Evolutionary conservation across 257 asterid species (phyloP).

Genomic region (Schizonepeta tenuifolia): DNA sequence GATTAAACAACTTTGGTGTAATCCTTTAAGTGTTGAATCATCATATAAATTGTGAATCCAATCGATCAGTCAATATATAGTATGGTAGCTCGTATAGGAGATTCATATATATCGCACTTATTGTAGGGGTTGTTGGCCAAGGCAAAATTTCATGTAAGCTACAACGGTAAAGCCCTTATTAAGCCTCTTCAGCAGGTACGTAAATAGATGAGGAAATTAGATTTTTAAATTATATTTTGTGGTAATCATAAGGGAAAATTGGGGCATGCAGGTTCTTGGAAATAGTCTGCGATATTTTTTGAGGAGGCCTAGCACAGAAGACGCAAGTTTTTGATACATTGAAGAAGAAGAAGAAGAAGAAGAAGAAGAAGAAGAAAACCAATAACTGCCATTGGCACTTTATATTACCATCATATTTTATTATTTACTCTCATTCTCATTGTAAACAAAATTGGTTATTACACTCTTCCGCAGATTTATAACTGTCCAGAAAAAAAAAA

Average conservation of each 20-base stretch:
- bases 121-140: conserved; percentile 90
- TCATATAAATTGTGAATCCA: too few relatives aligned
- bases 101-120: neutral
- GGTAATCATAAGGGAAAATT: neutral
- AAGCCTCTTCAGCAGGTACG: conserved; percentile 95
- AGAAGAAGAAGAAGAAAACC: neutral
- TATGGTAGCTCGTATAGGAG: neutral
- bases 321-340: conserved; percentile 71
- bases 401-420: neutral
- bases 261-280: conserved; percentile 76
- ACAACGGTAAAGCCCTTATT: conserved; percentile 80
- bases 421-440: neutral
- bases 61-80: too few relatives aligned
- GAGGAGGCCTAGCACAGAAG: conserved; percentile 88
- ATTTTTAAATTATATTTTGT: neutral
- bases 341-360: neutral
- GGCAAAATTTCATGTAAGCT: conserved; percentile 92
- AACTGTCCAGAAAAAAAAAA: neutral
- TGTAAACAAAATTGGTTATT: neutral
- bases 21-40: too few relatives aligned
- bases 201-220: neutral
- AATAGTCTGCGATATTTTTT: conserved; percentile 83
- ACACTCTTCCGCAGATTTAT: neutral
- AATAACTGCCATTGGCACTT: conserved; percentile 13
- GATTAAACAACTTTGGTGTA: neutral